Percentiles rank a stretch among this genome's conserved stretches.
Conservation (phyloP, 2,329 filamentous ascomycete genomes). For the Pyrenophora tritici-repentis region DNA sequence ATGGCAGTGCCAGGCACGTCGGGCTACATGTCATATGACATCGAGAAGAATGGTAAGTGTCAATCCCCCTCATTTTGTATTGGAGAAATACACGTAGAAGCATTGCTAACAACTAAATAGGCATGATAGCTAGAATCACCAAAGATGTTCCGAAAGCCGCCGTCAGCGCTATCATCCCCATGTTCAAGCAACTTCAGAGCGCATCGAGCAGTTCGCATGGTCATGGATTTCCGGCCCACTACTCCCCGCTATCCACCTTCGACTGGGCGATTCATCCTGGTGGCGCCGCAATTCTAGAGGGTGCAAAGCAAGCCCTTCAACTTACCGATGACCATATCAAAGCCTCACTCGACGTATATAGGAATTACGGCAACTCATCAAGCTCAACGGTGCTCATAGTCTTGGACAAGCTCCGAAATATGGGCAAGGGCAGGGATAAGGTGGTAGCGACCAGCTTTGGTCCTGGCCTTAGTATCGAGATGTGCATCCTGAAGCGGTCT, state of each 20-base stretch:
- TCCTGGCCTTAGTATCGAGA: slow-evolving; percentile 70
- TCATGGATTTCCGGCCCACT: slow-evolving; percentile 37
- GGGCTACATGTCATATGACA: slow-evolving; percentile 67
- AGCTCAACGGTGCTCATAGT: slow-evolving; percentile 71
- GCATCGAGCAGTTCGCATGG: slow-evolving; percentile 12
- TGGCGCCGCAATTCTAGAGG: slow-evolving; percentile 68
- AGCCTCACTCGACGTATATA: slow-evolving; percentile 72
- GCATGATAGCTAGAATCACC: slow-evolving; percentile 28
- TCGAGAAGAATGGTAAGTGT: slow-evolving; percentile 62
- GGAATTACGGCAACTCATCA: slow-evolving; percentile 71
- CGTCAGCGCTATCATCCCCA: slow-evolving; percentile 28
- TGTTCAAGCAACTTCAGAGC: slow-evolving; percentile 39
- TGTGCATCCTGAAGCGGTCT: slow-evolving; percentile 65
- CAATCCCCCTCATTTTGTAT: not conserved
- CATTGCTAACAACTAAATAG: slow-evolving; percentile 2
- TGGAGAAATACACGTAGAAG: no score
- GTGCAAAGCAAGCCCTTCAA: slow-evolving; percentile 63
- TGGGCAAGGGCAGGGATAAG: slow-evolving; percentile 56
- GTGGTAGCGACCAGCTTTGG: slow-evolving; percentile 73
- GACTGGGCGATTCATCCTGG: slow-evolving; percentile 78
- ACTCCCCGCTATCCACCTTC: slow-evolving; percentile 59
- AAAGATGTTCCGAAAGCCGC: slow-evolving; percentile 29
- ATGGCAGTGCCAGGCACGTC: slow-evolving; percentile 66
- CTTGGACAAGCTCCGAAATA: slow-evolving; percentile 61
- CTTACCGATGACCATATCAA: slow-evolving; percentile 68